Evolutionary conservation across 2,329 filamentous ascomycete species (phyloP).

Genomic region (Leptosphaerulina australis): DNA sequence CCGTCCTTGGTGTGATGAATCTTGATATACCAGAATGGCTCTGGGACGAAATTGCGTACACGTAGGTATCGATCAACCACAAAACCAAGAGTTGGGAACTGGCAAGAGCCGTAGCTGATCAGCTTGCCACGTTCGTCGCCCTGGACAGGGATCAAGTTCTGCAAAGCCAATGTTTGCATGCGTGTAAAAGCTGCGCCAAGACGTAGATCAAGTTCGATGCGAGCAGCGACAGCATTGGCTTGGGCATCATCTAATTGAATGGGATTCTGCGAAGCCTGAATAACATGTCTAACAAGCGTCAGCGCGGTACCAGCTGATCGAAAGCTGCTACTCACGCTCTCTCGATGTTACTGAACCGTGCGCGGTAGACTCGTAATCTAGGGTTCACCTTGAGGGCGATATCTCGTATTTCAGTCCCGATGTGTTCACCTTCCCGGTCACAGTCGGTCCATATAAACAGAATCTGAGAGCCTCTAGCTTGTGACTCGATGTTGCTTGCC

Average conservation of each 20-base stretch:
- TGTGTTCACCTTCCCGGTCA: slow-evolving; percentile 96
- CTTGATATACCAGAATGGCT: slow-evolving; percentile 91
- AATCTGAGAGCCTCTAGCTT: slow-evolving; percentile 73
- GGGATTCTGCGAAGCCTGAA: slow-evolving; percentile 79
- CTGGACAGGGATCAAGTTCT: slow-evolving; percentile 67
- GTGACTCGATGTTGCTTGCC: slow-evolving; percentile 80
- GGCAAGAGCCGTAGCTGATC: slow-evolving; percentile 92
- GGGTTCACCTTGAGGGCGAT: slow-evolving; percentile 77
- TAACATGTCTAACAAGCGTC: slow-evolving; percentile 69
- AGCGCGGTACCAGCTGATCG: not conserved
- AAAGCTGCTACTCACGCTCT: slow-evolving; percentile 66
- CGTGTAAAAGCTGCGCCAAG: slow-evolving; percentile 93
- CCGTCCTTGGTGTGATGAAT: slow-evolving; percentile 77
- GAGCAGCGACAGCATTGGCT: slow-evolving; percentile 82
- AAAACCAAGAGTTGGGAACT: slow-evolving; percentile 95
- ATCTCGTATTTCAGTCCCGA: slow-evolving; percentile 86
- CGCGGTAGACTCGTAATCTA: slow-evolving; percentile 78
- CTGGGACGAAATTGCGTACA: slow-evolving; percentile 90
- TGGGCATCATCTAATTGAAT: slow-evolving; percentile 82
- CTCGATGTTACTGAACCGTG: slow-evolving; percentile 95
- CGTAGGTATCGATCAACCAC: slow-evolving; percentile 95
- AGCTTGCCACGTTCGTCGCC: slow-evolving; percentile 65
- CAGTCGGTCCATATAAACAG: slow-evolving; percentile 99
- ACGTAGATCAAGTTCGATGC: slow-evolving; percentile 88
- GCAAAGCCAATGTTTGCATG: slow-evolving; percentile 80